Evolutionary conservation across 306 rosid genomes (phyloP), one percentile per base, ranked within the genome.

Genomic region (Cicer cuneatum): DNA sequence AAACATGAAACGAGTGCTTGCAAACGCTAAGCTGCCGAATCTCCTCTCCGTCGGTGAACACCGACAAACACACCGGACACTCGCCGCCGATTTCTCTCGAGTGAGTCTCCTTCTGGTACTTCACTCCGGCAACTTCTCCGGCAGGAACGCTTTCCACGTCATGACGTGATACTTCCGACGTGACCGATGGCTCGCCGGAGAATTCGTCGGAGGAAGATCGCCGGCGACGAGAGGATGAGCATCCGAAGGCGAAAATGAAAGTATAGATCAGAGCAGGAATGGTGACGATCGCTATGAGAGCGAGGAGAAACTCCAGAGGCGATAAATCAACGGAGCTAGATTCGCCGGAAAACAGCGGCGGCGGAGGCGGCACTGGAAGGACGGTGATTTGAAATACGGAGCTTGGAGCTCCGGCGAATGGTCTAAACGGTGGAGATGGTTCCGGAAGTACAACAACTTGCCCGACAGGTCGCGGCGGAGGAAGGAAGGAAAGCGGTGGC

Each of bases 61-160:
- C 87, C 42, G 89, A 83, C 68, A 92, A 62, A 75, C 98, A 92
- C n/a, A 92, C 92, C 37, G 96, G 87, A 39, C 98, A 92, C 87
- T 90, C 94, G 40, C 75, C 81, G 15, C 89, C 88, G 42, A 82
- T 62, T 10, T 88, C 90, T 69, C 74, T 84, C 14, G 66, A 42
- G 61, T 81, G 89, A 10, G 37, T 7, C 0, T 90, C 96, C 54
- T 79, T 92, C 72, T 13, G 59, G 67, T 75, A 81, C 81, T 82
- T 88, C 1, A 80, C 54, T 1, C 76, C 89, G 13, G 80, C 59
- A 10, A 3, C 3, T 6, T 69, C 59, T 7, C 19, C 61, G 1
- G 39, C 6, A 18, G 21, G 78, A 48, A 49, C 29, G 19, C 5
- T 56, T 7, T 80, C 84, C 2, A 69, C 35, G 4, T 80, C 84